Evolutionary conservation across 805 yeast species (phyloP), one percentile per base, ranked within the genome.

Genomic region (Ogataea nitratoaversa): DNA sequence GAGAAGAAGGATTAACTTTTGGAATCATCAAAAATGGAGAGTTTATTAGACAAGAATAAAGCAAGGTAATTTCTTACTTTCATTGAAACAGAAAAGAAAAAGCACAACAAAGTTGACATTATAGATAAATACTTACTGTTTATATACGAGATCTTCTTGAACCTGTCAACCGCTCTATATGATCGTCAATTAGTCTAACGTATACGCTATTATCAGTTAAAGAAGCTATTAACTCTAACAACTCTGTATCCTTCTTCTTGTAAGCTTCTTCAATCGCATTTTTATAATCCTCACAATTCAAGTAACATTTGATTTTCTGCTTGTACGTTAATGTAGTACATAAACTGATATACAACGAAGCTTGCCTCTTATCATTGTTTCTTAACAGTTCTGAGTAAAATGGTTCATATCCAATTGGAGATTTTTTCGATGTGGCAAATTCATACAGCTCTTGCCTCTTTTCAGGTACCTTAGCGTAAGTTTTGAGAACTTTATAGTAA

Each of bases 341-440:
- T 59, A 77, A 62, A 14, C 68, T 63, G 16, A 88, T 72, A 50
- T 82, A 86, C 16, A 63, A 53, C 0, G 80, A 70, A 1, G 91
- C 86, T 36, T 79, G 79, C 18, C 75, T 65, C 29, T 68, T 62
- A 24, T 82, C 81, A 0, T 79, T 84, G 4, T 72, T 66, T 40
- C 67, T 68, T 30, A 74, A 52, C 29, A 82, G 71, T 29, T 76
- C 73, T 13, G 71, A 65, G 40, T 69, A 84, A 47, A 88, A 79
- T 0, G 83, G 79, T 44, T 70, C 71, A 43, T 81, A 82, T 0
- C 91, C 89, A 31, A 88, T 84, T 0, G 86, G 84, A 0, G 93
- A 77, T 45, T 76, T 81, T 33, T 66, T 68, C 1, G 61, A 55
- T 3, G 63, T 67, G 0, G 80, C 74, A 51, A 79, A 72, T 23